phyloP scores from a whole-genome alignment of 768 basidiomycete genomes.

The Trametes sanguinea region DNA sequence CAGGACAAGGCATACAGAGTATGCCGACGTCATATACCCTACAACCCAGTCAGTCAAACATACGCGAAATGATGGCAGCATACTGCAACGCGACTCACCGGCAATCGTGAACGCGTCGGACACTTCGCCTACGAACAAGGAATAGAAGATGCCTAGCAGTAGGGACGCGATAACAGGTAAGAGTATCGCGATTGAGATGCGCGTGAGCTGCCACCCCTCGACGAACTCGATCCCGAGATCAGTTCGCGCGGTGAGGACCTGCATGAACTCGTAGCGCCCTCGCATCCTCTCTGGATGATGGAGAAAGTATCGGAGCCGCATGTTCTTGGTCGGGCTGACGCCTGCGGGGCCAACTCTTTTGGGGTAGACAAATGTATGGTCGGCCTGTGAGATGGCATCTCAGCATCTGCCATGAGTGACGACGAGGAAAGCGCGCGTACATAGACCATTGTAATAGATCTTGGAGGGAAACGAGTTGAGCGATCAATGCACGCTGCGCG shows the following conservation, averaged over 20 bases:
- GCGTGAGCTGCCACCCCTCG: conserved; percentile 21
- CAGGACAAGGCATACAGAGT: conserved; percentile 25
- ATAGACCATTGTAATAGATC: conserved; percentile 27
- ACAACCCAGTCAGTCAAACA: background rate
- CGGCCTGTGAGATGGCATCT: conserved; percentile 10
- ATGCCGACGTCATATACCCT: conserved; percentile 28
- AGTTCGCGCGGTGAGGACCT: conserved; percentile 22
- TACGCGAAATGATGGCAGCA: too few species aligned
- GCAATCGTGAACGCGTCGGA: conserved; percentile 25
- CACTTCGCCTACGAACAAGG: conserved; percentile 12
- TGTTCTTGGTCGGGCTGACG: conserved; percentile 24
- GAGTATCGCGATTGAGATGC: conserved; percentile 23
- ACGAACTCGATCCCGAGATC: conserved; percentile 24
- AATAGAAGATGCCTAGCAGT: conserved; percentile 18
- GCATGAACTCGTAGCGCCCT: conserved; percentile 25
- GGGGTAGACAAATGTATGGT: conserved; percentile 26
- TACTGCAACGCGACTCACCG: conserved; percentile 3
- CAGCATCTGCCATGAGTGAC: too few species aligned
- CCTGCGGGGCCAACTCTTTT: conserved; percentile 22
- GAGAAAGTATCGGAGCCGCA: conserved; percentile 27
- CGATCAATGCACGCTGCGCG: background rate
- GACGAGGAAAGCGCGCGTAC: conserved; percentile 4
- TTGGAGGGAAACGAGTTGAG: background rate
- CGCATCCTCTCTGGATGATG: conserved; percentile 22
- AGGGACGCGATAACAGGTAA: conserved; percentile 20